A percentile compares a stretch with the other conserved stretches of the same genome.
These are phyloP conservation scores for Melastoma malabathricum DNA, from an alignment of 345 rosid species.

Conservation along the genomic window DNA sequence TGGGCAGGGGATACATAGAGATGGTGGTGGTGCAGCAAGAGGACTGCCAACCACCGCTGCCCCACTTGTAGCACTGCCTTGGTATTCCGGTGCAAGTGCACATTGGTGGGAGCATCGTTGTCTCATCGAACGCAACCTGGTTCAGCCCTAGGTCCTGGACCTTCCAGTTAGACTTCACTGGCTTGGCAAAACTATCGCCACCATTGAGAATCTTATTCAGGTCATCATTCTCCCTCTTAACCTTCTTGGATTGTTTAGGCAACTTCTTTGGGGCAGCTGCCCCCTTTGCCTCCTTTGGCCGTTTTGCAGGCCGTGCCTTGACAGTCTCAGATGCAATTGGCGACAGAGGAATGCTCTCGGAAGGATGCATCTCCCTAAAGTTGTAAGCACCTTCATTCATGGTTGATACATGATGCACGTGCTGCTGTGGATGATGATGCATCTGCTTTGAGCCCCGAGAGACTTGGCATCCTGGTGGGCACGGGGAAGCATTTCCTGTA, in stretches of 20 bases:
- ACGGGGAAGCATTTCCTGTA: slow-evolving; percentile 39
- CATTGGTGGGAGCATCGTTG: slow-evolving; percentile 72
- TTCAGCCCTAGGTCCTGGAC: slow-evolving; percentile 68
- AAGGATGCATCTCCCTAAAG: slow-evolving; percentile 45
- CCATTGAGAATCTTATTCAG: slow-evolving; percentile 47
- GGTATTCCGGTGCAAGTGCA: slow-evolving; percentile 93
- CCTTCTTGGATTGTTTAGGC: slow-evolving; percentile 49
- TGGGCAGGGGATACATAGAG: slow-evolving; percentile 86
- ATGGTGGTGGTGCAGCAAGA: slow-evolving; percentile 89
- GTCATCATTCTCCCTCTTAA: slow-evolving; percentile 69
- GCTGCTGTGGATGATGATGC: slow-evolving; percentile 59
- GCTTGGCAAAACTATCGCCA: slow-evolving; percentile 40
- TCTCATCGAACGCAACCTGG: slow-evolving; percentile 80
- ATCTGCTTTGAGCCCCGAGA: slow-evolving; percentile 78
- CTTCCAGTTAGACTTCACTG: slow-evolving; percentile 70
- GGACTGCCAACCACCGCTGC: slow-evolving; percentile 99
- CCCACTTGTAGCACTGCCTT: slow-evolving; percentile 98
- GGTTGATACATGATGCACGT: slow-evolving; percentile 41
- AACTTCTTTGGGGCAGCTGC: slow-evolving; percentile 42
- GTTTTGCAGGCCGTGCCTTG: slow-evolving; percentile 56
- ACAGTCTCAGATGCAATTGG: slow-evolving; percentile 38
- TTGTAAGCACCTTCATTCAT: slow-evolving; percentile 42
- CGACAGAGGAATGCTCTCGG: slow-evolving; percentile 31
- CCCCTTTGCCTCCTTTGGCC: slow-evolving; percentile 52
- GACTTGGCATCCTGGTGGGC: slow-evolving; percentile 67